phyloP scores from a whole-genome alignment of 371 early-diverging fungal species.

The Mucor plumbeus region DNA sequence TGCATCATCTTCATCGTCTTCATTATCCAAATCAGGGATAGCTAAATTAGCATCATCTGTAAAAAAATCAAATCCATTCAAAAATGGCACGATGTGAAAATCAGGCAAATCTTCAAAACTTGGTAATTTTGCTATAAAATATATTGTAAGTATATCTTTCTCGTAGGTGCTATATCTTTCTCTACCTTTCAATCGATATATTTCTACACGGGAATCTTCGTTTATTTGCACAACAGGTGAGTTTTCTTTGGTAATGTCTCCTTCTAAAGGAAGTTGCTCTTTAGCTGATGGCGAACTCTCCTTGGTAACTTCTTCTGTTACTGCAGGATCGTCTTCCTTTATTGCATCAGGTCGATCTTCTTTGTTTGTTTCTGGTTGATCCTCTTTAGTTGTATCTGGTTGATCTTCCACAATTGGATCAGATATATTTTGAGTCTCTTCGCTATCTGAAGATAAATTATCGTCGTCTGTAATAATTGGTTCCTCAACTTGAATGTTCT shows the following conservation, averaged over 20 bases:
- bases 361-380: neutral
- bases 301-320: neutral
- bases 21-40: slow-evolving; percentile 24
- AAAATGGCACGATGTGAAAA: slow-evolving; percentile 70
- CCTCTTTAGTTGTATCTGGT: neutral
- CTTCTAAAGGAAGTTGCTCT: neutral
- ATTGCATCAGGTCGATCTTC: slow-evolving; percentile 6
- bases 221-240: neutral
- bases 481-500: slow-evolving; percentile 5
- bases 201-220: slow-evolving; percentile 27
- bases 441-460: neutral
- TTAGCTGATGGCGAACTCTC: neutral
- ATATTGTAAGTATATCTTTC: neutral
- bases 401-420: neutral
- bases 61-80: slow-evolving; percentile 66
- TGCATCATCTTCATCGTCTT: slow-evolving; percentile 25
- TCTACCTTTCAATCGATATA: slow-evolving; percentile 33
- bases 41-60: slow-evolving; percentile 34
- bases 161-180: neutral
- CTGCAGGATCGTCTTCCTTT: neutral
- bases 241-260: neutral
- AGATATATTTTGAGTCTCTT: neutral
- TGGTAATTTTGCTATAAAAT: slow-evolving; percentile 55
- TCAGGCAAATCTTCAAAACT: slow-evolving; percentile 48
- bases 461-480: neutral